phyloP scores from a whole-genome alignment of 805 yeast genomes.

The Lipomyces orientalis region DNA sequence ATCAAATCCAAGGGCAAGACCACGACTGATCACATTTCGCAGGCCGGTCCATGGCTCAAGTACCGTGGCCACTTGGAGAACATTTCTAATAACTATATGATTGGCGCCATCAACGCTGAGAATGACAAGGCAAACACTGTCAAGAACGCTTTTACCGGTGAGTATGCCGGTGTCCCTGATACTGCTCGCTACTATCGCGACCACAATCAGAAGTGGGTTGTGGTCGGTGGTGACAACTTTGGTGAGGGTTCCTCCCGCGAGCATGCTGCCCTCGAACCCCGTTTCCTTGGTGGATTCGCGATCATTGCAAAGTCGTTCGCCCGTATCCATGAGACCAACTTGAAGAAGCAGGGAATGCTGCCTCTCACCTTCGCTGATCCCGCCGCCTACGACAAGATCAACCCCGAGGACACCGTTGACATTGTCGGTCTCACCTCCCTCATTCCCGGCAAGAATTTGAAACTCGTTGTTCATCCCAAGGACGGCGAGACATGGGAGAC shows the following conservation, averaged over 20 bases:
- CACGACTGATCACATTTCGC: conserved; percentile 97
- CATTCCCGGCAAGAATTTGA: conserved; percentile 92
- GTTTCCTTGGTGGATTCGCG: conserved; percentile 89
- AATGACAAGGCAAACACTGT: conserved; percentile 94
- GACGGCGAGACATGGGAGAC: conserved; percentile 87
- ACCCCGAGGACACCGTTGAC: conserved; percentile 76
- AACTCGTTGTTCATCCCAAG: conserved; percentile 72
- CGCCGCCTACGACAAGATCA: conserved; percentile 80
- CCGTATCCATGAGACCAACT: conserved; percentile 96
- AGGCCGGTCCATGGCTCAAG: conserved; percentile 98
- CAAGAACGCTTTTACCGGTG: conserved; percentile 74
- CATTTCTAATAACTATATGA: conserved; percentile 91
- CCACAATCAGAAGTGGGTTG: conserved; percentile 86
- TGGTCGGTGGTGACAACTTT: conserved; percentile 95
- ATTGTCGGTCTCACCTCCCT: conserved; percentile 64
- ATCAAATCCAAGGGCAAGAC: conserved; percentile 97
- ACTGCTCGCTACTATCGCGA: conserved; percentile 94
- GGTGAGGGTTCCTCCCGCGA: conserved; percentile 99
- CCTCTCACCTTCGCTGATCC: conserved; percentile 93
- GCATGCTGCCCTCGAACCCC: conserved; percentile 95
- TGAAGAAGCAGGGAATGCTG: conserved; percentile 97
- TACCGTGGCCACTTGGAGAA: conserved; percentile 97
- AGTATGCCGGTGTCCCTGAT: conserved; percentile 78
- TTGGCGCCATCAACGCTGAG: conserved; percentile 96
- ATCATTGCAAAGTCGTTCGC: conserved; percentile 95